Conservation (phyloP, 495 filamentous ascomycete genomes). For the Hypoxylon rickii region DNA sequence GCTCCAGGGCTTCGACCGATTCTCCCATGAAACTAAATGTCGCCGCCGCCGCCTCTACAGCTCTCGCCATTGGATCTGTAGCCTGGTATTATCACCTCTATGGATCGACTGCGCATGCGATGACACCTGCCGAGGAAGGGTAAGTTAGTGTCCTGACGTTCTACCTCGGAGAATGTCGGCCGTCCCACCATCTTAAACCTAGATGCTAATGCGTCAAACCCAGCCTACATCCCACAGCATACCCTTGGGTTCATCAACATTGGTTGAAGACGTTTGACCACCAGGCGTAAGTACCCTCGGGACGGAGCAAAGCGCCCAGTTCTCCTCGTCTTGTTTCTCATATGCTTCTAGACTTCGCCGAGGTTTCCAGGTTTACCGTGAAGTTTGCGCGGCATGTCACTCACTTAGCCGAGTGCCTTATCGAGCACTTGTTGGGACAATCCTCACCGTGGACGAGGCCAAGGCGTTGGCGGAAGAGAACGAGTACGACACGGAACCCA, state of each 20-base stretch:
- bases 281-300: slow-evolving; percentile 82
- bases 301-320: slow-evolving; percentile 1
- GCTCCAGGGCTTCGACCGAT: slow-evolving; percentile 59
- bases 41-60: slow-evolving; percentile 80
- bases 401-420: slow-evolving; percentile 93
- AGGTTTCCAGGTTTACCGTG: slow-evolving; percentile 99
- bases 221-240: slow-evolving; percentile 87
- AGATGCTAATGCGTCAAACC: slow-evolving; percentile 29
- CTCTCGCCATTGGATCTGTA: slow-evolving; percentile 81
- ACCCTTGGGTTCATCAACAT: slow-evolving; percentile 93
- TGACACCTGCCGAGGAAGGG: slow-evolving; percentile 97
- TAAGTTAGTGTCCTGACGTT: slow-evolving; percentile 57
- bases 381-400: slow-evolving; percentile 98
- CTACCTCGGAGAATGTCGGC: too few relatives aligned
- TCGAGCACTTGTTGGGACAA: slow-evolving; percentile 85
- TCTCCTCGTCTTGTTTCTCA: slow-evolving; percentile 17
- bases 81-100: slow-evolving; percentile 97
- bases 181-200: too few relatives aligned
- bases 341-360: slow-evolving; percentile 77
- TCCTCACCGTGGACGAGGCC: slow-evolving; percentile 95
- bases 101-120: slow-evolving; percentile 81
- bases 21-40: slow-evolving; percentile 72
- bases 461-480: slow-evolving; percentile 96
- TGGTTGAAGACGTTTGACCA: slow-evolving; percentile 96
- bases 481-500: slow-evolving; percentile 98